Base-by-base conservation (phyloP, 805 yeast species). In the Saccharomycopsis fibuligera region DNA sequence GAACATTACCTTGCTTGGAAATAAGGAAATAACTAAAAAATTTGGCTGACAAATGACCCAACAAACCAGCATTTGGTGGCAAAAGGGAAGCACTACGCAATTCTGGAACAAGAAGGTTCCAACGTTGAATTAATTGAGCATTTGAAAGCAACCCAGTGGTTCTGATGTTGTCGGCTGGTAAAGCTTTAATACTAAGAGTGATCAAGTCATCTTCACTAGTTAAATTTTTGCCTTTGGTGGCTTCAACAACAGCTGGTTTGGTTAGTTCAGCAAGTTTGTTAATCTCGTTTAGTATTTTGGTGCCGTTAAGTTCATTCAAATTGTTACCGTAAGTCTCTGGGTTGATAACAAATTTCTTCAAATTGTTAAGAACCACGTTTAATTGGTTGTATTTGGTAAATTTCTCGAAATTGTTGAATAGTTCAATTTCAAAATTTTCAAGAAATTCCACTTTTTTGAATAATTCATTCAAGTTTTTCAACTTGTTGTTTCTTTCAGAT, bases 61-160 rank as follows among this genome's bases (percentile, higher is more conserved):
- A 76, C 47, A 93, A 76, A 61, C 99, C 99, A 23, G 99, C 96
- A 61, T 91, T 86, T 58, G 95, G 95, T 48, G 98, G 97, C 54
- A 90, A 76, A 58, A 93, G 69, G 3, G 96, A 81, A 5, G 95
- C 90, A 27, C 88, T 79, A 65, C 96, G 82, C 62, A 93, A 78
- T 68, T 91, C 96, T 14, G 95, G 93, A 21, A 76, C 81, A 51
- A 93, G 73, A 47, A 81, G 69, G 55, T 80, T 78, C 86, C 96
- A 87, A 60, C 95, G 80, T 36, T 85, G 73, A 53, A 83, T 74
- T 41, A 89, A 72, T 67, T 89, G 96, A 24, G 88, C 76, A 54
- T 77, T 80, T 12, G 95, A 79, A 55, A 90, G 71, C 24, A 91
- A 78, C 35, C 95, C 86, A 24, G 68, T 63, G 16, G 62, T 57